Evolutionary conservation across 257 asterid species (phyloP).

Genomic region (Solanum ossicruentum): DNA sequence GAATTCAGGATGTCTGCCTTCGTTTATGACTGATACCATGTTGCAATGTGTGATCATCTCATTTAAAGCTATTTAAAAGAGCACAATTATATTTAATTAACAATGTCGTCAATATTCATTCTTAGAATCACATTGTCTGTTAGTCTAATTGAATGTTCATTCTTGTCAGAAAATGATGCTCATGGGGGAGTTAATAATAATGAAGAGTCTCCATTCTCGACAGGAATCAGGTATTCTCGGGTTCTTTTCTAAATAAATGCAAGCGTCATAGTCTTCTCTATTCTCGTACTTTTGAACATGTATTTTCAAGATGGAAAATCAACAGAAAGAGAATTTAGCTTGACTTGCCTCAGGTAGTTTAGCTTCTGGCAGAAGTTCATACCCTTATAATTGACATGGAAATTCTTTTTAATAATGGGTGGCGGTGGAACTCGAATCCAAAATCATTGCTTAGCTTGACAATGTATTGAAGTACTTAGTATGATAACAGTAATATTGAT

Average conservation of each 20-base stretch:
- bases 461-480: neutral
- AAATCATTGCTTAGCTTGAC: neutral
- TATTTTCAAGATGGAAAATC: slow-evolving; percentile 63
- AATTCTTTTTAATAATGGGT: neutral
- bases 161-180: slow-evolving; percentile 33
- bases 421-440: neutral
- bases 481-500: neutral
- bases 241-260: neutral
- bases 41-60: neutral
- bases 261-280: neutral
- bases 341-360: slow-evolving; percentile 45
- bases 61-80: neutral
- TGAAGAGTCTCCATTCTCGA: slow-evolving; percentile 45
- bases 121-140: neutral
- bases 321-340: slow-evolving; percentile 44
- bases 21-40: neutral
- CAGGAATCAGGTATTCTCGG: slow-evolving; percentile 49
- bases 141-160: too few species aligned
- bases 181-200: slow-evolving; percentile 43
- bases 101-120: neutral
- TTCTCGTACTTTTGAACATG: slow-evolving; percentile 12
- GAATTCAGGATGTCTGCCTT: neutral
- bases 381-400: neutral
- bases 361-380: slow-evolving; percentile 31
- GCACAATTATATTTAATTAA: neutral